Conservation (phyloP, 495 filamentous ascomycete genomes). For the Aspergillus asperescens region DNA sequence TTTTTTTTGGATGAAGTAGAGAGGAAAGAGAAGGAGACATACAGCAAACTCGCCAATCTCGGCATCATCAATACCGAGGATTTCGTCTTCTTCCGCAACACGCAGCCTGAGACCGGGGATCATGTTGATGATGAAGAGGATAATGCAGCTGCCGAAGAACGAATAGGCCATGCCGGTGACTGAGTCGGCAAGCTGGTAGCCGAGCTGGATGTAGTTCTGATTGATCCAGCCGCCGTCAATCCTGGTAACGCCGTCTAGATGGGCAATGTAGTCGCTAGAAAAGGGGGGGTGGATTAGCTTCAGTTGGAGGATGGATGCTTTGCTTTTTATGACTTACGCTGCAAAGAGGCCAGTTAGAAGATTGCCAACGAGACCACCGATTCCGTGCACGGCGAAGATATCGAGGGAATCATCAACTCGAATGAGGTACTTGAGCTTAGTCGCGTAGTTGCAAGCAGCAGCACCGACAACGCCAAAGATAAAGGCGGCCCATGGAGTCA, state of each 20-base stretch:
- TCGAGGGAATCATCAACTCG: conserved; percentile 86
- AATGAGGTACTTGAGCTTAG: conserved; percentile 89
- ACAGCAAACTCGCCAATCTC: conserved; percentile 96
- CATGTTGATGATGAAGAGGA: conserved; percentile 82
- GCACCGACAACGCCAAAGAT: conserved; percentile 84
- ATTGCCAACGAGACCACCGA: conserved; percentile 88
- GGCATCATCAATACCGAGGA: conserved; percentile 87
- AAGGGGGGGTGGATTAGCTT: conserved; percentile 17
- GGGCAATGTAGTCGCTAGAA: conserved; percentile 73
- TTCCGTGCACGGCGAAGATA: conserved; percentile 87
- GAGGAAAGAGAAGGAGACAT: conserved; percentile 24
- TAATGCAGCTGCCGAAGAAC: conserved; percentile 78
- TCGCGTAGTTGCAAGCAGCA: conserved; percentile 86
- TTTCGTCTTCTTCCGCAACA: conserved; percentile 76
- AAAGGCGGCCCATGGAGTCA: conserved; percentile 90
- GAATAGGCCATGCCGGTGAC: conserved; percentile 79
- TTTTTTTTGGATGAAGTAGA: neutral
- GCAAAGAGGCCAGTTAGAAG: conserved; percentile 88
- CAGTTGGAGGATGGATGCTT: neutral
- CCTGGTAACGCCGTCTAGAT: conserved; percentile 67
- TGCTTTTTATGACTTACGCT: conserved; percentile 48
- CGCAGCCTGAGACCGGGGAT: conserved; percentile 80
- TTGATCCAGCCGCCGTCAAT: conserved; percentile 91
- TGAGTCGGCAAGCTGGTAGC: conserved; percentile 84
- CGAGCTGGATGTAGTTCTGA: conserved; percentile 82